Conservation (phyloP, 805 yeast genomes). For the Metschnikowia cubensis region DNA sequence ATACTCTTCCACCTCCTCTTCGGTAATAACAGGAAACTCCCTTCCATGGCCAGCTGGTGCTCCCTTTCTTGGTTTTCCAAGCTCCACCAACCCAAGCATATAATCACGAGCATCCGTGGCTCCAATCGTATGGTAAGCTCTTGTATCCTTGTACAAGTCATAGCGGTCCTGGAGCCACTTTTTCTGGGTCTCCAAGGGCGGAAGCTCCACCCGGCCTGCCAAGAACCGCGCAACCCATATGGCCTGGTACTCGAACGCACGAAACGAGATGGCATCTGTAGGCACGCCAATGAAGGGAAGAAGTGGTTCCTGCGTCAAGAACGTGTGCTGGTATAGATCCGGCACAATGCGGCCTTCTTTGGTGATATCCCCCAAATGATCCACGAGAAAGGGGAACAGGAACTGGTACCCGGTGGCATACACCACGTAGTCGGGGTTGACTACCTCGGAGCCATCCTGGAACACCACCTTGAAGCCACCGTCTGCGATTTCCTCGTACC, state of each 20-base stretch:
- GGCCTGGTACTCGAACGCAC: conserved; percentile 61
- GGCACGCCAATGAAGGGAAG: conserved; percentile 62
- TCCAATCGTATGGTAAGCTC: conserved; percentile 45
- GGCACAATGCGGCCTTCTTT: conserved; percentile 35
- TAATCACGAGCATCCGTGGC: conserved; percentile 26
- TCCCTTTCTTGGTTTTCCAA: conserved; percentile 14
- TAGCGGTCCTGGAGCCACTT: conserved; percentile 38
- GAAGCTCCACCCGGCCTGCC: conserved; percentile 50
- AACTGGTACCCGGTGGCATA: conserved; percentile 76
- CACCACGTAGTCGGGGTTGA: conserved; percentile 52
- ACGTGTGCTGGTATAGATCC: conserved; percentile 56
- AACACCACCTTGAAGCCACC: conserved; percentile 37
- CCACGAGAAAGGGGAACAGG: conserved; percentile 54
- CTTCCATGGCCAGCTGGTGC: conserved; percentile 6
- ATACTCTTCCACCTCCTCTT: conserved; percentile 11
- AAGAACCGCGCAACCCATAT: conserved; percentile 61
- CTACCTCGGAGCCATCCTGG: conserved; percentile 44
- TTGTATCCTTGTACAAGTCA: conserved; percentile 36
- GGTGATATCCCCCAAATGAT: conserved; percentile 40
- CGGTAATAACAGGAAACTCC: conserved; percentile 12
- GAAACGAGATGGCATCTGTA: conserved; percentile 57
- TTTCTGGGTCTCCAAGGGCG: conserved; percentile 45
- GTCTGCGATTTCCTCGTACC: conserved; percentile 23
- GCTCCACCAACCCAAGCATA: conserved; percentile 19
- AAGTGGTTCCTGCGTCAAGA: conserved; percentile 58